phyloP scores from a whole-genome alignment of 108 stramenopile species.

The Nitzschia putrida region DNA sequence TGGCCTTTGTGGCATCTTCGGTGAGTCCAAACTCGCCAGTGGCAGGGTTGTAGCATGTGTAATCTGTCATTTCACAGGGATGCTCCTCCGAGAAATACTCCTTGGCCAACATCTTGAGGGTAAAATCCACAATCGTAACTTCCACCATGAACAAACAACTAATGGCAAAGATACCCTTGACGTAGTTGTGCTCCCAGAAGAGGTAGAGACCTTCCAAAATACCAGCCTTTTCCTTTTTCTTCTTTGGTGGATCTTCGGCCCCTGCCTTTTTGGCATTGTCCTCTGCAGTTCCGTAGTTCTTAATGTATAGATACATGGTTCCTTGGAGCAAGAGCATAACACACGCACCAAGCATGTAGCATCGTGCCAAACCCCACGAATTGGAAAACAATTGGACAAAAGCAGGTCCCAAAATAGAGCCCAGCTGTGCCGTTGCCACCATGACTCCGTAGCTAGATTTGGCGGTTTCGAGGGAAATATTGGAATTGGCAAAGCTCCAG shows the following conservation, averaged over 20 bases:
- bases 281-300: slow-evolving; percentile 70
- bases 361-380: slow-evolving; percentile 70
- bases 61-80: slow-evolving; percentile 76
- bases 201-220: slow-evolving; percentile 92
- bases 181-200: slow-evolving; percentile 91
- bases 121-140: slow-evolving; percentile 97
- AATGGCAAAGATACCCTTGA: slow-evolving; percentile 97
- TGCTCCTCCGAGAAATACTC: slow-evolving; percentile 82
- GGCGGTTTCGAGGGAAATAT: slow-evolving; percentile 86
- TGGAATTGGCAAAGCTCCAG: slow-evolving; percentile 95
- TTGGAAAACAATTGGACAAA: slow-evolving; percentile 75
- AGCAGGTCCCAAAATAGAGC: slow-evolving; percentile 92
- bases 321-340: slow-evolving; percentile 85
- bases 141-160: slow-evolving; percentile 98
- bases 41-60: slow-evolving; percentile 67
- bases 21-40: slow-evolving; percentile 74
- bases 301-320: slow-evolving; percentile 90
- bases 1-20: slow-evolving; percentile 71
- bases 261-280: slow-evolving; percentile 36
- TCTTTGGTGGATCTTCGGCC: slow-evolving; percentile 23
- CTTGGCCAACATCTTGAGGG: slow-evolving; percentile 93
- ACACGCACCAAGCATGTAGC: slow-evolving; percentile 79
- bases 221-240: slow-evolving; percentile 76
- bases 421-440: slow-evolving; percentile 93
- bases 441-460: slow-evolving; percentile 95